These are phyloP conservation scores for Fomitopsis pinicola DNA, from an alignment of 1,284 basidiomycete species.

Conservation along the genomic window DNA sequence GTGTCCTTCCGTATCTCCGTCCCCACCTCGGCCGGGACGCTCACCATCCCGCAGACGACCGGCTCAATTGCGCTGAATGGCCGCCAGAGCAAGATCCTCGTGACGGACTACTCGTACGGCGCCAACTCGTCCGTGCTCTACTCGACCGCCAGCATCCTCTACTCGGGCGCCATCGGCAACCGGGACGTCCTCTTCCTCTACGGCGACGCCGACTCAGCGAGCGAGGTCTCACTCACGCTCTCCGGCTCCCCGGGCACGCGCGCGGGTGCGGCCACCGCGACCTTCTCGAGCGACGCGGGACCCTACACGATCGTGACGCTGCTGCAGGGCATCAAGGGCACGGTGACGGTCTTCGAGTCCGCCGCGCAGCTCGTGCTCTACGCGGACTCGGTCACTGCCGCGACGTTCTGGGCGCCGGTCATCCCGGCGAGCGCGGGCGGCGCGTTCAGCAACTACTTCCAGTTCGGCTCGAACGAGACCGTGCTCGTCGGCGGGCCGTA, in stretches of 20 bases:
- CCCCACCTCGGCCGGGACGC: constrained; percentile 41
- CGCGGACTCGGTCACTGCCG: constrained; percentile 58
- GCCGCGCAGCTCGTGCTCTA: constrained; percentile 61
- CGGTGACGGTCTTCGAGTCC: constrained; percentile 63
- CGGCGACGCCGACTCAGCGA: constrained; percentile 53
- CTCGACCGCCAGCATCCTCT: constrained; percentile 66
- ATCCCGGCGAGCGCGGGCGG: constrained; percentile 25
- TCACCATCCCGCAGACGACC: constrained; percentile 51
- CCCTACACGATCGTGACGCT: constrained; percentile 40
- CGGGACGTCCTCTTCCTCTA: constrained; percentile 70
- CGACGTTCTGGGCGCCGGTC: constrained; percentile 51
- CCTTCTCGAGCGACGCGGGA: constrained; percentile 20
- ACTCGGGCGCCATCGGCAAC: constrained; percentile 59
- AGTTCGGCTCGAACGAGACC: constrained; percentile 47
- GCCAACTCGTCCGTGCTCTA: constrained; percentile 46
- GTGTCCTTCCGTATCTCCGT: constrained; percentile 55
- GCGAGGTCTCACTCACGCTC: constrained; percentile 50
- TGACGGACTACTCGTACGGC: constrained; percentile 67
- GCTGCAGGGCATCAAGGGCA: constrained; percentile 49
- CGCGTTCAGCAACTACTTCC: constrained; percentile 41
- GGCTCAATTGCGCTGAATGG: constrained; percentile 55
- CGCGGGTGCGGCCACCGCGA: constrained; percentile 28
- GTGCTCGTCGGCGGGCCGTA: constrained; percentile 51
- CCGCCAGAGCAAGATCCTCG: constrained; percentile 65
- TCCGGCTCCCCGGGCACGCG: constrained; percentile 36